Conservation (phyloP, 2,329 filamentous ascomycete species). For the Colletotrichum liaoningense region DNA sequence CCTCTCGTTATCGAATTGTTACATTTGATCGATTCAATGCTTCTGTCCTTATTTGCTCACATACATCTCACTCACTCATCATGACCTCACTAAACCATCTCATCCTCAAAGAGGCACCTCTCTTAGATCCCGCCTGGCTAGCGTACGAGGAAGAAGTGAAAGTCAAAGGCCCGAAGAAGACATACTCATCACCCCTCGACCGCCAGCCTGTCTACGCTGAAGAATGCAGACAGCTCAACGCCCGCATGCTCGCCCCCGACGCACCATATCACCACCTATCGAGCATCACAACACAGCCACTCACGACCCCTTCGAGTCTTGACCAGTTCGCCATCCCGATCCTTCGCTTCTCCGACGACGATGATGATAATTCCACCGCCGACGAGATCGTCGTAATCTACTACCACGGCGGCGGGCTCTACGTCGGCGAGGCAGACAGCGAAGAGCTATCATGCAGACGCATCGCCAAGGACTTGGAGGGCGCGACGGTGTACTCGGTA, state of each 20-base stretch:
- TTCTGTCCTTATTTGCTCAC: not conserved
- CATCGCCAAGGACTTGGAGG: constrained; percentile 47
- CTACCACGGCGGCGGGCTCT: constrained; percentile 60
- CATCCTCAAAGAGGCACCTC: constrained; percentile 41
- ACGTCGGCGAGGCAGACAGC: constrained; percentile 60
- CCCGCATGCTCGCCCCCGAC: constrained; percentile 48
- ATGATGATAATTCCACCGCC: not conserved
- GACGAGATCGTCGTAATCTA: constrained; percentile 52
- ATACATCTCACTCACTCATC: not conserved
- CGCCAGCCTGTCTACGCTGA: constrained; percentile 54
- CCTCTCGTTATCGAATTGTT: no score
- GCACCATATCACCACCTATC: constrained; percentile 51
- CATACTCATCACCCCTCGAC: constrained; percentile 42
- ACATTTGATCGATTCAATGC: not conserved
- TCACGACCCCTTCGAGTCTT: constrained; percentile 46
- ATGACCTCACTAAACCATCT: constrained; percentile 20
- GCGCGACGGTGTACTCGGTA: constrained; percentile 54
- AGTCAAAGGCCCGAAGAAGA: constrained; percentile 42
- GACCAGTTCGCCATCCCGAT: constrained; percentile 51
- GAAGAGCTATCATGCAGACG: constrained; percentile 60
- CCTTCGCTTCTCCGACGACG: constrained; percentile 33
- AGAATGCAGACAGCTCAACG: constrained; percentile 51
- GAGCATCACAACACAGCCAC: constrained; percentile 43
- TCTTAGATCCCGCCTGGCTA: constrained; percentile 54
- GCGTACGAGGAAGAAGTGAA: constrained; percentile 47